A percentile compares a stretch with the other conserved stretches of the same genome.
These are phyloP conservation scores for Aspergillus pseudoglaucus DNA, from an alignment of 2,329 filamentous ascomycete species.

Conservation along the genomic window DNA sequence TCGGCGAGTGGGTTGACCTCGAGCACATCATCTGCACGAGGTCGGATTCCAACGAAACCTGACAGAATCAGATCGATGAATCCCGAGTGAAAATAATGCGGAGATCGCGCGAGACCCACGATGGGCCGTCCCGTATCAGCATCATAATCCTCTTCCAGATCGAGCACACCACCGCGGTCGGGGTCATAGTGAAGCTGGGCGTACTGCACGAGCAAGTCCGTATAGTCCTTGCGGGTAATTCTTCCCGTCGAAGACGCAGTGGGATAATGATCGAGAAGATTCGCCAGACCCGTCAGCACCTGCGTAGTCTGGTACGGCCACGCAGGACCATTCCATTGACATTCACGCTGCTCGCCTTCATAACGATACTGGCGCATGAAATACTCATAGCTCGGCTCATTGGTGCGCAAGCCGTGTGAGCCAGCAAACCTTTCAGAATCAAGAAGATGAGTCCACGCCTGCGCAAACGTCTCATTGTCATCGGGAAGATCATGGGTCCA, in stretches of 20 bases:
- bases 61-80: slow-evolving; percentile 38
- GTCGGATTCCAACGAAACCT: slow-evolving; percentile 38
- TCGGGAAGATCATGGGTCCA: slow-evolving; percentile 41
- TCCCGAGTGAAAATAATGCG: slow-evolving; percentile 43
- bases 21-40: slow-evolving; percentile 31
- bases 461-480: slow-evolving; percentile 29
- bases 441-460: slow-evolving; percentile 21
- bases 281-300: slow-evolving; percentile 35
- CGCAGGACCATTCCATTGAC: slow-evolving; percentile 42
- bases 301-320: slow-evolving; percentile 43
- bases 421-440: slow-evolving; percentile 30
- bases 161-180: slow-evolving; percentile 20
- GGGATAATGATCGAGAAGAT: slow-evolving; percentile 38
- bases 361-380: slow-evolving; percentile 36
- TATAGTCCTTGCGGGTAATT: slow-evolving; percentile 27
- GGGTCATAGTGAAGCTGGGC: slow-evolving; percentile 36
- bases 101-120: slow-evolving; percentile 37
- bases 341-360: slow-evolving; percentile 29
- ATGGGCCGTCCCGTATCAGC: slow-evolving; percentile 37
- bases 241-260: slow-evolving; percentile 14
- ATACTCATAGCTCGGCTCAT: slow-evolving; percentile 40
- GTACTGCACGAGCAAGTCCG: slow-evolving; percentile 32
- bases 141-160: slow-evolving; percentile 41
- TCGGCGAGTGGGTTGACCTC: slow-evolving; percentile 37
- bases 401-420: slow-evolving; percentile 34